A percentile compares a stretch with the other conserved stretches of the same genome.
Conservation (phyloP, 495 filamentous ascomycete species). For the Daldinia decipiens region DNA sequence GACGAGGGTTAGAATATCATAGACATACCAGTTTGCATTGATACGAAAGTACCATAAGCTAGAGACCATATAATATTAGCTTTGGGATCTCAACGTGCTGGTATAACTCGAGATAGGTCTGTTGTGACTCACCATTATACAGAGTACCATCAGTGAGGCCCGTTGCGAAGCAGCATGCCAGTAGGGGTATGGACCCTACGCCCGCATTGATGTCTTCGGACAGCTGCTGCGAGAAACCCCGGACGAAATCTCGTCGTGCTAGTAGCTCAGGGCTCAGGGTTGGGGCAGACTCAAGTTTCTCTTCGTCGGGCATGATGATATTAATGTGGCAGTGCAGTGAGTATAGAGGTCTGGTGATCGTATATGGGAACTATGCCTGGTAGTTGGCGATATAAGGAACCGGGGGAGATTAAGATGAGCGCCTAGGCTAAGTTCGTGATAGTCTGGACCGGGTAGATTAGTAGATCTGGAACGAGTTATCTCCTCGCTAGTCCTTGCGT, state of each 20-base stretch:
- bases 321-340: not conserved
- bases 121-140: slow-evolving; percentile 54
- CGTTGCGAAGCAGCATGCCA: slow-evolving; percentile 61
- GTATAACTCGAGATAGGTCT: not conserved
- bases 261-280: slow-evolving; percentile 12
- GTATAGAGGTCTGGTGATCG: not conserved
- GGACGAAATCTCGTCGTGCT: not conserved
- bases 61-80: slow-evolving; percentile 33
- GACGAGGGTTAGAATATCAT: not conserved
- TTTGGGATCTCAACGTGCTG: not conserved
- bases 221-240: slow-evolving; percentile 50
- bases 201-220: slow-evolving; percentile 50
- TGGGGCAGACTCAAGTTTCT: slow-evolving; percentile 31
- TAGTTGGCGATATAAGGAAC: slow-evolving; percentile 8
- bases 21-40: slow-evolving; percentile 64
- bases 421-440: not conserved
- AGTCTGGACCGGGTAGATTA: not conserved
- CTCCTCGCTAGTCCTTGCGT: not conserved
- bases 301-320: slow-evolving; percentile 37
- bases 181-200: slow-evolving; percentile 56
- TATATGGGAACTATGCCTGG: not conserved
- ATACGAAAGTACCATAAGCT: slow-evolving; percentile 66
- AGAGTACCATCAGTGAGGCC: slow-evolving; percentile 64
- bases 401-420: not conserved
- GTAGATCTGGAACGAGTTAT: not conserved